Conservation (phyloP, 2,329 filamentous ascomycete genomes). For the Gremmenia infestans region DNA sequence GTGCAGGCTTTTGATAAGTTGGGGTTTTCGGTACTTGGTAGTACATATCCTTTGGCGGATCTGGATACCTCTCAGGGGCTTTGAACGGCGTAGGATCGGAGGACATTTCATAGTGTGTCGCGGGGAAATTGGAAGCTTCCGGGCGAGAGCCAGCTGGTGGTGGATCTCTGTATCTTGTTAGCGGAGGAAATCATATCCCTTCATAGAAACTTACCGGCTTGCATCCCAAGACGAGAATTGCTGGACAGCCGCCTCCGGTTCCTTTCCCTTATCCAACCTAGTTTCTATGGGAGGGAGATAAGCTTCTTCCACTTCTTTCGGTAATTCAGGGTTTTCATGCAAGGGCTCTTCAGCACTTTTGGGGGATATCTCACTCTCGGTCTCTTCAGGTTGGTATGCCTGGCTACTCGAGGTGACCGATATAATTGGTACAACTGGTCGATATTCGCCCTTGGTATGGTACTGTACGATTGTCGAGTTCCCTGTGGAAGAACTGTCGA, state of each 20-base stretch:
- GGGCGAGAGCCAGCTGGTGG: slow-evolving; percentile 66
- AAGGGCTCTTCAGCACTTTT: slow-evolving; percentile 18
- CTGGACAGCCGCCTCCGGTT: slow-evolving; percentile 8
- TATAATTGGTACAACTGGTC: slow-evolving; percentile 16
- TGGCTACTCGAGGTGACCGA: slow-evolving; percentile 12
- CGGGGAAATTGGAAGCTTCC: slow-evolving; percentile 80
- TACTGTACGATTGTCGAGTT: slow-evolving; percentile 28
- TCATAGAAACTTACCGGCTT: slow-evolving; percentile 43
- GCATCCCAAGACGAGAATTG: slow-evolving; percentile 37
- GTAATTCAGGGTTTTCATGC: slow-evolving; percentile 19
- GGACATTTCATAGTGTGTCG: slow-evolving; percentile 78
- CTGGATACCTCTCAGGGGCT: slow-evolving; percentile 71
- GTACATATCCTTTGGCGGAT: slow-evolving; percentile 83
- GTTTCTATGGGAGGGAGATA: slow-evolving; percentile 26
- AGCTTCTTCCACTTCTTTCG: slow-evolving; percentile 26
- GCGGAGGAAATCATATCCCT: slow-evolving; percentile 21
- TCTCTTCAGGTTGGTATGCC: slow-evolving; percentile 16
- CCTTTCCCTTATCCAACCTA: slow-evolving; percentile 17
- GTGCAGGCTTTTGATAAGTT: slow-evolving; percentile 53
- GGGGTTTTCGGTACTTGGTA: slow-evolving; percentile 70
- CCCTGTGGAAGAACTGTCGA: slow-evolving; percentile 15
- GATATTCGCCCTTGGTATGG: slow-evolving; percentile 31
- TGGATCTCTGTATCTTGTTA: slow-evolving; percentile 35
- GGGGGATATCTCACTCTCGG: slow-evolving; percentile 23
- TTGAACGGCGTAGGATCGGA: slow-evolving; percentile 69